Percentiles rank a stretch among this genome's conserved stretches.
Evolutionary conservation across 1,284 basidiomycete genomes (phyloP).

Genomic region (Vanrija humicola): DNA sequence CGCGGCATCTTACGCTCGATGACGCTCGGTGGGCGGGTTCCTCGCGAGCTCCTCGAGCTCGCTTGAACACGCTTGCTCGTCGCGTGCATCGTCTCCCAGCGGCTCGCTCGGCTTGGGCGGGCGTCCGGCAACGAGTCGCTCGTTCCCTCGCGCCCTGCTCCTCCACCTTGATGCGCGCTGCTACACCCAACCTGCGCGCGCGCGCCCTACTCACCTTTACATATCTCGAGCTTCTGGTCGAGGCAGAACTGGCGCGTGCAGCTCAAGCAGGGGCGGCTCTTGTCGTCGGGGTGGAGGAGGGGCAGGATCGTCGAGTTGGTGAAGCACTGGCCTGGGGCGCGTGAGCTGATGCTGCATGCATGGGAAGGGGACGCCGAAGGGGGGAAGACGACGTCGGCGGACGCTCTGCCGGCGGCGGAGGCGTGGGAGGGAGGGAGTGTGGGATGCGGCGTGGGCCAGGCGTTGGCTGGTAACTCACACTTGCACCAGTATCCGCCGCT

Average conservation of each 20-base stretch:
- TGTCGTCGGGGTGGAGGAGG: conserved; percentile 73
- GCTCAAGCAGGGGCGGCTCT: conserved; percentile 80
- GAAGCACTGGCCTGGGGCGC: conserved; percentile 76
- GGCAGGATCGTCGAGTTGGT: conserved; percentile 82
- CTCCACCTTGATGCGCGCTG: not conserved
- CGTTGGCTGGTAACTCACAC: conserved; percentile 29
- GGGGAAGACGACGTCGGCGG: no score
- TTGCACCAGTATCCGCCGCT: conserved; percentile 44
- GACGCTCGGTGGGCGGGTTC: no score
- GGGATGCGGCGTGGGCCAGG: no score
- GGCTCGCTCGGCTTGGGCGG: no score
- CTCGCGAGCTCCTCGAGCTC: no score
- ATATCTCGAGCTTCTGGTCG: conserved; percentile 83
- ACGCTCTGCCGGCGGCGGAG: not conserved
- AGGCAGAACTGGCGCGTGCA: conserved; percentile 95
- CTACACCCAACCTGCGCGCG: not conserved
- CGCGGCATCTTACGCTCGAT: no score
- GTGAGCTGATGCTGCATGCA: not conserved
- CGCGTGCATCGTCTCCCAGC: no score
- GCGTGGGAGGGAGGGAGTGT: no score
- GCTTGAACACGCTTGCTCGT: no score
- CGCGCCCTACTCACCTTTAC: conserved; percentile 45
- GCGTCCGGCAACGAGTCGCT: no score
- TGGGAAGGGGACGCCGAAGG: not conserved
- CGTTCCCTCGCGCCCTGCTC: no score